Percentiles rank a stretch among this genome's conserved stretches.
These are phyloP conservation scores for Ophiostoma ips DNA, from an alignment of 2,329 filamentous ascomycete species.

Conservation along the genomic window DNA sequence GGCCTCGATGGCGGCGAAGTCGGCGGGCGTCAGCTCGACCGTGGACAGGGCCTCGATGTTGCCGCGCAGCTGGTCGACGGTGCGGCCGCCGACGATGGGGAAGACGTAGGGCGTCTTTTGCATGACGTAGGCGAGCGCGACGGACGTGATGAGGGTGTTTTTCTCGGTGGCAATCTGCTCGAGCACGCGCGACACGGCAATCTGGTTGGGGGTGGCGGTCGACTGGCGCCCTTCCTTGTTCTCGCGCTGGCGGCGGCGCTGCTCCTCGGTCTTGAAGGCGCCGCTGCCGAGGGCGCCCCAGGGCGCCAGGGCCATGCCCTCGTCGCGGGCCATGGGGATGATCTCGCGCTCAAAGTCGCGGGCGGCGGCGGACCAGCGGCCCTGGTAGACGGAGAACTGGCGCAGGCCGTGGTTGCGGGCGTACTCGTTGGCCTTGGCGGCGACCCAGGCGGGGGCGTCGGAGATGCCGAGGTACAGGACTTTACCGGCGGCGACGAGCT, in stretches of 20 bases:
- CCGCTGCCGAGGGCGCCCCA: conserved; percentile 37
- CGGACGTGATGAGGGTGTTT: conserved; percentile 29
- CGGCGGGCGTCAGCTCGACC: conserved; percentile 42
- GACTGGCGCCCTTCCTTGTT: conserved; percentile 23
- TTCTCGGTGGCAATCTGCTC: conserved; percentile 36
- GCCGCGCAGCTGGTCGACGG: conserved; percentile 51
- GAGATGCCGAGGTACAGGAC: conserved; percentile 45
- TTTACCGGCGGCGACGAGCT: conserved; percentile 36
- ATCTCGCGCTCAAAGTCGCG: conserved; percentile 60
- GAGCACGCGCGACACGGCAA: conserved; percentile 30
- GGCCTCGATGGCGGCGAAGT: conserved; percentile 52
- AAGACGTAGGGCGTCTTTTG: conserved; percentile 59
- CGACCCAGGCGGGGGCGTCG: conserved; percentile 44
- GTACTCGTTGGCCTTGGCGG: conserved; percentile 39
- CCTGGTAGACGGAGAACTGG: conserved; percentile 51
- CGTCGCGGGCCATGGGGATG: conserved; percentile 47
- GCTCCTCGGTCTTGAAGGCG: conserved; percentile 21
- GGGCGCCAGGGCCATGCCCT: conserved; percentile 41
- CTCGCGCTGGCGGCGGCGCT: conserved; percentile 13
- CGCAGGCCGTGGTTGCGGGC: conserved; percentile 45
- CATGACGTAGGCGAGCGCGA: conserved; percentile 60
- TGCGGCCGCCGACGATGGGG: conserved; percentile 58
- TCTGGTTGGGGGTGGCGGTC: conserved; percentile 37
- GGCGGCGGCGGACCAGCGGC: conserved; percentile 44
- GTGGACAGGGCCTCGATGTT: conserved; percentile 58